Evolutionary conservation across 768 basidiomycete genomes (phyloP).

Genomic region (Pleurotus tuber-regium): DNA sequence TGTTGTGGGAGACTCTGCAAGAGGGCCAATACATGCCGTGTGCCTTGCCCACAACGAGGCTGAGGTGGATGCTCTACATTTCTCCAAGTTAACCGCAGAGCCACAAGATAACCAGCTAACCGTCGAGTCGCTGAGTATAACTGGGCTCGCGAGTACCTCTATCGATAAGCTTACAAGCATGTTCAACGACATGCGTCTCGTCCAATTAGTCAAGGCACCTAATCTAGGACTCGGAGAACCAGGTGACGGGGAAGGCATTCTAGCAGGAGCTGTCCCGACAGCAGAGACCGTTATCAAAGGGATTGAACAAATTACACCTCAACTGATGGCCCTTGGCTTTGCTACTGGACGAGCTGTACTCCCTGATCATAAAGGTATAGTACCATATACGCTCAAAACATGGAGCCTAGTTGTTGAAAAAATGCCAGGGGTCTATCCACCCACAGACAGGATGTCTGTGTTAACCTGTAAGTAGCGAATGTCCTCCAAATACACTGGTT

Average conservation of each 20-base stretch:
- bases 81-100: constrained; percentile 39
- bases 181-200: constrained; percentile 58
- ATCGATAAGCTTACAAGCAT: constrained; percentile 46
- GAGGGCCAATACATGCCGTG: constrained; percentile 70
- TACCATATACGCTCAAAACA: neutral
- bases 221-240: constrained; percentile 74
- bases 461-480: constrained; percentile 63
- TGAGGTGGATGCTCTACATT: constrained; percentile 60
- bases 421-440: constrained; percentile 59
- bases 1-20: constrained; percentile 14
- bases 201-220: constrained; percentile 58
- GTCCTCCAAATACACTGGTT: constrained; percentile 2
- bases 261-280: constrained; percentile 76
- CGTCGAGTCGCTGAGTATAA: constrained; percentile 13
- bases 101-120: constrained; percentile 7
- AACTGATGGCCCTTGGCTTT: constrained; percentile 75
- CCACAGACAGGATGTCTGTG: constrained; percentile 73
- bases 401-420: neutral
- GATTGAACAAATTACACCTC: constrained; percentile 67
- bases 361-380: constrained; percentile 63
- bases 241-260: constrained; percentile 61
- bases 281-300: constrained; percentile 70
- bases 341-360: constrained; percentile 64
- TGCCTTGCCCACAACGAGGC: constrained; percentile 64
- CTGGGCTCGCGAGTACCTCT: constrained; percentile 46